phyloP scores from a whole-genome alignment of 306 rosid species.

The Acacia melanoxylon region DNA sequence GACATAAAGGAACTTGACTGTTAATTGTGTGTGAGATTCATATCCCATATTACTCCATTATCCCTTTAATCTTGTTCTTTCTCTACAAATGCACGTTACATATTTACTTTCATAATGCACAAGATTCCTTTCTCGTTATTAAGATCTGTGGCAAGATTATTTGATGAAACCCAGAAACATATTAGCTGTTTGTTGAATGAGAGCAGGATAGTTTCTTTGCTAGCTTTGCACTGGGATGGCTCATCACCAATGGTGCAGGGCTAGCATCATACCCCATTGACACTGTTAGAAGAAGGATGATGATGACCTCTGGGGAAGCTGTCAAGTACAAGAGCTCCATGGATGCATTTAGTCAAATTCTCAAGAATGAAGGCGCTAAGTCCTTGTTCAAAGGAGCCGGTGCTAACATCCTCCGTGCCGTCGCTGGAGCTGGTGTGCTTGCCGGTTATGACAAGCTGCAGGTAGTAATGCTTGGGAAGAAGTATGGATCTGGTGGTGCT shows the following conservation, averaged over 20 bases:
- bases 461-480: conserved; percentile 72
- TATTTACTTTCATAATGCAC: background rate
- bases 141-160: background rate
- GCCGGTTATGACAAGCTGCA: conserved; percentile 89
- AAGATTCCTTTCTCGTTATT: background rate
- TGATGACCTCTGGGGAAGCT: conserved; percentile 97
- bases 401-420: conserved; percentile 86
- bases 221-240: conserved; percentile 74
- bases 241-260: conserved; percentile 74
- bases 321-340: conserved; percentile 89
- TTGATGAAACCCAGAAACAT: conserved; percentile 9
- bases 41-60: background rate
- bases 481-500: conserved; percentile 80
- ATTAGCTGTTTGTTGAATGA: conserved; percentile 6
- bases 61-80: background rate
- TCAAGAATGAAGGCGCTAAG: conserved; percentile 84
- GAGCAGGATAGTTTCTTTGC: conserved; percentile 78
- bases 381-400: conserved; percentile 95
- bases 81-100: background rate
- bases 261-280: conserved; percentile 89
- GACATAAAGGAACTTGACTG: background rate
- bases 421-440: conserved; percentile 93
- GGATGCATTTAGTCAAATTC: conserved; percentile 69
- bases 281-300: conserved; percentile 95
- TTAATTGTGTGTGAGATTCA: background rate